Evolutionary conservation across 331 rosid genomes (phyloP).

Genomic region (Acacia pycnantha): DNA sequence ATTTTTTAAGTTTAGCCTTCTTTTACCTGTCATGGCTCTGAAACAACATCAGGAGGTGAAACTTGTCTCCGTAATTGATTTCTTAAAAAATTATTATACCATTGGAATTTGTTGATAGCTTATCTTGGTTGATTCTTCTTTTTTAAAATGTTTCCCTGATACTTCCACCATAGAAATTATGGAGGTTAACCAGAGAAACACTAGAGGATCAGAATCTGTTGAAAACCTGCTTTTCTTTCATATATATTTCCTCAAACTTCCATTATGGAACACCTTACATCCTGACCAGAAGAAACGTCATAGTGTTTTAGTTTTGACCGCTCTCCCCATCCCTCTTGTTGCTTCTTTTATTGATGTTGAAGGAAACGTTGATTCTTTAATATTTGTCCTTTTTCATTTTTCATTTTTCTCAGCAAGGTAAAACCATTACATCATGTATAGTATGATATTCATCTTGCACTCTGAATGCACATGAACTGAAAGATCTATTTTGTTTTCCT

Average conservation of each 20-base stretch:
- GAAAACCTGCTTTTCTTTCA: neutral
- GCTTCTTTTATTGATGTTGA: slow-evolving; percentile 20
- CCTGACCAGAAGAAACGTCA: neutral
- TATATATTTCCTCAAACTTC: neutral
- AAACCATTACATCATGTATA: neutral
- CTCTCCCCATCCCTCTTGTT: neutral
- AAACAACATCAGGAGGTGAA: neutral
- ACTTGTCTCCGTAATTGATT: neutral
- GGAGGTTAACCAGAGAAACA: neutral
- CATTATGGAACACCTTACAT: neutral
- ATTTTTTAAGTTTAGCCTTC: neutral
- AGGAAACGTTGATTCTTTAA: slow-evolving; percentile 3
- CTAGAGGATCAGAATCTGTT: neutral
- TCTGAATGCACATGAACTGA: slow-evolving; percentile 8
- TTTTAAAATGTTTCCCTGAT: neutral
- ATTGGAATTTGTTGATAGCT: slow-evolving; percentile 10
- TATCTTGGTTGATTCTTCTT: neutral
- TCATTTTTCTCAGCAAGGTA: neutral
- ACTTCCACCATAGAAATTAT: slow-evolving; percentile 6
- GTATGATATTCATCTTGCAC: neutral
- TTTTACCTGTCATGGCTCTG: slow-evolving; percentile 5
- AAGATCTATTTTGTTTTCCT: slow-evolving; percentile 8
- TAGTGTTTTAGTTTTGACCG: too few relatives aligned
- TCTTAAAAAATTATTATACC: neutral
- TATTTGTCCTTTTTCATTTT: neutral